A percentile compares a stretch with the other conserved stretches of the same genome.
These are phyloP conservation scores for Drechslera avenae DNA, from an alignment of 2,329 filamentous ascomycete species.

Conservation along the genomic window DNA sequence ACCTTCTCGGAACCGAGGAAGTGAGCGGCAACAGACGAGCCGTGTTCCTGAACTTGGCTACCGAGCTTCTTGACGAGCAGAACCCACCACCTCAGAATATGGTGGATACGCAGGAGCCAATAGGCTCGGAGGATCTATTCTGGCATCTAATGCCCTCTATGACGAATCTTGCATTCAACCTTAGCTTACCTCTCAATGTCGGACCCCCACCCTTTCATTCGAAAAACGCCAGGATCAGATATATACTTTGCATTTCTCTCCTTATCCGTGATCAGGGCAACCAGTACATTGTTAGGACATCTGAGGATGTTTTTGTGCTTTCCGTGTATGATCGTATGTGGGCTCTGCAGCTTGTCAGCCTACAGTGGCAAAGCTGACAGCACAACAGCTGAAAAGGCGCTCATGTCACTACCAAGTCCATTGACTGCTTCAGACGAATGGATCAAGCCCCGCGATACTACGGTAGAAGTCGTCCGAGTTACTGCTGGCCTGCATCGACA, in stretches of 20 bases:
- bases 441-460: conserved; percentile 47
- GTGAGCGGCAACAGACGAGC: conserved; percentile 52
- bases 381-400: conserved; percentile 56
- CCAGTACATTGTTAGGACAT: conserved; percentile 57
- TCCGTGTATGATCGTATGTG: conserved; percentile 61
- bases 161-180: conserved; percentile 56
- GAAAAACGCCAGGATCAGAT: conserved; percentile 58
- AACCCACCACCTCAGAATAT: conserved; percentile 59
- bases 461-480: conserved; percentile 53
- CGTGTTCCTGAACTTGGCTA: conserved; percentile 59
- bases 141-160: conserved; percentile 57
- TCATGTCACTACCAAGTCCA: conserved; percentile 59
- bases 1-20: conserved; percentile 60
- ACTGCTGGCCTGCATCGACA: conserved; percentile 62
- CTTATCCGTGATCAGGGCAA: conserved; percentile 56
- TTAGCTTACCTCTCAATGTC: conserved; percentile 60
- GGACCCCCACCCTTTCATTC: conserved; percentile 61
- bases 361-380: conserved; percentile 11
- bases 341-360: neutral
- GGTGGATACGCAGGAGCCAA: conserved; percentile 52
- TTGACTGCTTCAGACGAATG: conserved; percentile 58
- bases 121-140: conserved; percentile 48
- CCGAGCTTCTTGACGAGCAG: conserved; percentile 56
- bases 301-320: conserved; percentile 57
- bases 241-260: conserved; percentile 55